A percentile compares a stretch with the other conserved stretches of the same genome.
These are phyloP conservation scores for Eutrema yunnanense DNA, from an alignment of 345 rosid genomes.

Conservation along the genomic window DNA sequence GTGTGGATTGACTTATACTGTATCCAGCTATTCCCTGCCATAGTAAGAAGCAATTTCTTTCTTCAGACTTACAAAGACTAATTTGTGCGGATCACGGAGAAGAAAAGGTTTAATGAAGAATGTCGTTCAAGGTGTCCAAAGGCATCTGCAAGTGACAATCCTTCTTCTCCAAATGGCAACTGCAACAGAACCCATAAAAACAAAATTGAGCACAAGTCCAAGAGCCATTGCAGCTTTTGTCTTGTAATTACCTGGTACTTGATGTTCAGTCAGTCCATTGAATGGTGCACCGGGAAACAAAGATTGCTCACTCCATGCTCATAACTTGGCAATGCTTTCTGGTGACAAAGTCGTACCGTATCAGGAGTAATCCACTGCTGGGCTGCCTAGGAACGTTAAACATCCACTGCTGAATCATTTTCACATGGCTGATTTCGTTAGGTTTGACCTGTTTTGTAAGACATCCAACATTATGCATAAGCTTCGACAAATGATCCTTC, in stretches of 20 bases:
- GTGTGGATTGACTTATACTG: slow-evolving; percentile 91
- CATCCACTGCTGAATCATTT: slow-evolving; percentile 50
- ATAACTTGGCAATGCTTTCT: slow-evolving; percentile 53
- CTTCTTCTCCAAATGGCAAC: slow-evolving; percentile 68
- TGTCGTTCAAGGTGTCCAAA: slow-evolving; percentile 81
- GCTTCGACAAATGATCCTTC: slow-evolving; percentile 3
- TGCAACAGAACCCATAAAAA: slow-evolving; percentile 17
- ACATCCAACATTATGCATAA: not conserved
- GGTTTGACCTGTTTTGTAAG: slow-evolving; percentile 65
- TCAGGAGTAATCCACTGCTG: slow-evolving; percentile 61
- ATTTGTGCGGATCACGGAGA: not conserved
- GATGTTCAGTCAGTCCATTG: slow-evolving; percentile 73
- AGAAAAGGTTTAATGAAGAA: not conserved
- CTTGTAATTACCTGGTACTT: slow-evolving; percentile 70
- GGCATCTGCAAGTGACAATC: slow-evolving; percentile 74
- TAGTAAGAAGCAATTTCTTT: not conserved
- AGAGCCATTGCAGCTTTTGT: slow-evolving; percentile 1
- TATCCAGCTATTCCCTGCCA: slow-evolving; percentile 82
- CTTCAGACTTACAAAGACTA: not conserved
- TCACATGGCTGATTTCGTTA: slow-evolving; percentile 56
- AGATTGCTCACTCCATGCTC: slow-evolving; percentile 67
- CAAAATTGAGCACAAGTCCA: not conserved
- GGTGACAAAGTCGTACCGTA: slow-evolving; percentile 43
- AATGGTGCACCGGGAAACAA: slow-evolving; percentile 80
- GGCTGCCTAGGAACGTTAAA: slow-evolving; percentile 55